These are phyloP conservation scores for Neurospora sublineolata DNA, from an alignment of 495 filamentous ascomycete species.

Conservation along the genomic window DNA sequence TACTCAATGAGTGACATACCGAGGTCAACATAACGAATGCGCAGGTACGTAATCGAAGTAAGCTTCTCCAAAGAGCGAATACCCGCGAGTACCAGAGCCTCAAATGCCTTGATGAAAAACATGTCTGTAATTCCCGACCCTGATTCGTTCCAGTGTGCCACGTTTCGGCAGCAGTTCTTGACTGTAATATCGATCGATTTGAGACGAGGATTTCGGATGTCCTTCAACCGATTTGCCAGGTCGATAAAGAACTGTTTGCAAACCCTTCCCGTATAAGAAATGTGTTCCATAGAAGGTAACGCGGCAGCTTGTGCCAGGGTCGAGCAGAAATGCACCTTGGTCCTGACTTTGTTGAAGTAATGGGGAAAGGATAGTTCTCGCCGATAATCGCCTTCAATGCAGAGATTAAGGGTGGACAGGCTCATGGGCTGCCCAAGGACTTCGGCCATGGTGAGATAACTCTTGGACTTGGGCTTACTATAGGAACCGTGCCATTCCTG, in stretches of 20 bases:
- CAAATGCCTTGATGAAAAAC: slow-evolving; percentile 55
- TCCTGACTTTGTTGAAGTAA: slow-evolving; percentile 43
- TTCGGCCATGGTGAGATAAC: slow-evolving; percentile 51
- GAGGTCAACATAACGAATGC: slow-evolving; percentile 62
- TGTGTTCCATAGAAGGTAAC: slow-evolving; percentile 46
- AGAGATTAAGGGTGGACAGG: slow-evolving; percentile 51
- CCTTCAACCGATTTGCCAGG: slow-evolving; percentile 27
- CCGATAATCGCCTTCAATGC: slow-evolving; percentile 54
- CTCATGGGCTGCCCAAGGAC: slow-evolving; percentile 41
- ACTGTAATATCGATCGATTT: slow-evolving; percentile 57
- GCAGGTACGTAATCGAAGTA: slow-evolving; percentile 41
- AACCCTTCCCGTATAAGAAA: slow-evolving; percentile 56
- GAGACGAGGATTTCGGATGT: slow-evolving; percentile 35
- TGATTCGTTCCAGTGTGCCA: slow-evolving; percentile 40
- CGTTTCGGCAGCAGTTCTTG: slow-evolving; percentile 55
- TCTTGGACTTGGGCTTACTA: slow-evolving; percentile 55
- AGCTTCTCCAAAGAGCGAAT: slow-evolving; percentile 46
- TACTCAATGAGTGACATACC: slow-evolving; percentile 29
- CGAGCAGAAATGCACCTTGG: slow-evolving; percentile 46
- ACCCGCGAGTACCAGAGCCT: slow-evolving; percentile 48
- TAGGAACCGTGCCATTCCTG: slow-evolving; percentile 63
- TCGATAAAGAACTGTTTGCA: slow-evolving; percentile 48
- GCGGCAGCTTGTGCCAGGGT: slow-evolving; percentile 41
- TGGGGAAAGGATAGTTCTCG: slow-evolving; percentile 43
- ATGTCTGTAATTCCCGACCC: slow-evolving; percentile 56